These are phyloP conservation scores for Phaeosphaeriaceae sp. DNA, from an alignment of 2,329 filamentous ascomycete species.

Conservation along the genomic window DNA sequence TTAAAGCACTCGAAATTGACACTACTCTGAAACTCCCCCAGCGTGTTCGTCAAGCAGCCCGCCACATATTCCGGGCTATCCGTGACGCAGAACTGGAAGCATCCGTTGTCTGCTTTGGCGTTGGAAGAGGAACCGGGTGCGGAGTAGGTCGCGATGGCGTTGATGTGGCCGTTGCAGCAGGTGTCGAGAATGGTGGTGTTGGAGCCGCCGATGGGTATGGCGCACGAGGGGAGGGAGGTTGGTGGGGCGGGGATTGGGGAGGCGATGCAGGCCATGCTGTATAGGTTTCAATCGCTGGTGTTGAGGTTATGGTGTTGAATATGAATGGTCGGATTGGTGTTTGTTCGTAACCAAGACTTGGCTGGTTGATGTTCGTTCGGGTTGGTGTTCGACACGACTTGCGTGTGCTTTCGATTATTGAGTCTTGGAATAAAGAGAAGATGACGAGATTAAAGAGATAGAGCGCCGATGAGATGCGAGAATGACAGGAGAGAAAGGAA, in stretches of 20 bases:
- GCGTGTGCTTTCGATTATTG: slow-evolving; percentile 3
- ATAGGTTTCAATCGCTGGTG: not conserved
- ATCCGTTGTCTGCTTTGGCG: slow-evolving; percentile 19
- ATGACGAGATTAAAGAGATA: not conserved
- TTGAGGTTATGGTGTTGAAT: not conserved
- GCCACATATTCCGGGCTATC: slow-evolving; percentile 16
- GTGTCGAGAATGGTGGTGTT: slow-evolving; percentile 39
- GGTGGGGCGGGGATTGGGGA: slow-evolving; percentile 29
- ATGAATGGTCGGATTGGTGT: not conserved
- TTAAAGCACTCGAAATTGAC: slow-evolving; percentile 23
- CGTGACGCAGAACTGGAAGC: slow-evolving; percentile 38
- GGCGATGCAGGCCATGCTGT: slow-evolving; percentile 22
- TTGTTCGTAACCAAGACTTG: not conserved
- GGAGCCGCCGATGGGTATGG: slow-evolving; percentile 34
- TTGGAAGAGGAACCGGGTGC: slow-evolving; percentile 16
- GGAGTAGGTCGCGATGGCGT: slow-evolving; percentile 30
- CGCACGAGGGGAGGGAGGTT: slow-evolving; percentile 29
- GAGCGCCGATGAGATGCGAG: slow-evolving; percentile 12
- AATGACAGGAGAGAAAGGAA: slow-evolving; percentile 5
- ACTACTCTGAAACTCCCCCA: slow-evolving; percentile 14
- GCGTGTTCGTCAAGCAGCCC: slow-evolving; percentile 20
- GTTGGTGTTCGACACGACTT: slow-evolving; percentile 7
- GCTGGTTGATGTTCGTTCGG: not conserved
- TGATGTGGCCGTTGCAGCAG: slow-evolving; percentile 42
- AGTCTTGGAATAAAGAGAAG: not conserved